A percentile compares a stretch with the other conserved stretches of the same genome.
These are phyloP conservation scores for Claviceps spartinae DNA, from an alignment of 2,329 filamentous ascomycete genomes.

Conservation along the genomic window DNA sequence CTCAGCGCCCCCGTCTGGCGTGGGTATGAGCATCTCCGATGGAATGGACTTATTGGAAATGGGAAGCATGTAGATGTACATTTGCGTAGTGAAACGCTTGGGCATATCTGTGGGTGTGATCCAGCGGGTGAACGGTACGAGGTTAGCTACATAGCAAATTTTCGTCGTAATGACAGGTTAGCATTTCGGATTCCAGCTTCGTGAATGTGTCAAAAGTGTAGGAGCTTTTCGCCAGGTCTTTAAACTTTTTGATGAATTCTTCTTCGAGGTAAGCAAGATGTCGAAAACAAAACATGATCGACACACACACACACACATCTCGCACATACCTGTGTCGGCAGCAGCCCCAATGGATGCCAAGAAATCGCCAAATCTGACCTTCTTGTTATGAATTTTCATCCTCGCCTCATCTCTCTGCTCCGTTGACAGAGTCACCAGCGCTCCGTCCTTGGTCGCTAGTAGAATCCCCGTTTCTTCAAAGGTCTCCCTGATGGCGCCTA, in stretches of 20 bases:
- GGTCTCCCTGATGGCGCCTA: constrained; percentile 76
- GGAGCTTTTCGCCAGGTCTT: neutral
- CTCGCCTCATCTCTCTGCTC: constrained; percentile 51
- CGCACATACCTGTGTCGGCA: constrained; percentile 47
- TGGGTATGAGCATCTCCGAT: constrained; percentile 46
- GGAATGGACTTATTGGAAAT: constrained; percentile 24
- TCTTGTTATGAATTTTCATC: constrained; percentile 51
- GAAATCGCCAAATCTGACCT: constrained; percentile 56
- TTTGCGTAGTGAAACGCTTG: constrained; percentile 83
- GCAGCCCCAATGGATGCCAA: constrained; percentile 38
- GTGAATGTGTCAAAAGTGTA: no score
- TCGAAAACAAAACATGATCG: neutral
- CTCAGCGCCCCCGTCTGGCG: constrained; percentile 54
- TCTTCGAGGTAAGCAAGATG: neutral
- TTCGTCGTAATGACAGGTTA: neutral
- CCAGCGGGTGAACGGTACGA: constrained; percentile 84
- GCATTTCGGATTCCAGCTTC: neutral
- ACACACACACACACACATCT: no score
- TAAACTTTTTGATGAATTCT: neutral
- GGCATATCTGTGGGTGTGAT: constrained; percentile 62
- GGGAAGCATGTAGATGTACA: constrained; percentile 89
- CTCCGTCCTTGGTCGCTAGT: constrained; percentile 44
- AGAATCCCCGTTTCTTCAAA: constrained; percentile 93
- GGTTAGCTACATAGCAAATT: constrained; percentile 29
- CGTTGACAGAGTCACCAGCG: constrained; percentile 47